phyloP scores from a whole-genome alignment of 257 asterid genomes.

The Asclepias syriaca region DNA sequence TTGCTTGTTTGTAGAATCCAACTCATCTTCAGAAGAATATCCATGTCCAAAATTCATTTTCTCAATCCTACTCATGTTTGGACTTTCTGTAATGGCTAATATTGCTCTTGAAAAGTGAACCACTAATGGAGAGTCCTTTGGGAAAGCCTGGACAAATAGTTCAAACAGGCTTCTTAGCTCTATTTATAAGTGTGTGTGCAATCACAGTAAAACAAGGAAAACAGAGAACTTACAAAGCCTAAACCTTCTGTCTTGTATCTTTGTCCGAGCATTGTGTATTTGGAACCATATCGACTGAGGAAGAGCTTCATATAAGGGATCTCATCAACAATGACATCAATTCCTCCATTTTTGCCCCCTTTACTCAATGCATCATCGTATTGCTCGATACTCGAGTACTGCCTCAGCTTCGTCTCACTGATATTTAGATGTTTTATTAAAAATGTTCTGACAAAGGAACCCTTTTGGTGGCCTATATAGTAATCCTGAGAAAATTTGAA shows the following conservation, averaged over 20 bases:
- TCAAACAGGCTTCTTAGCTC: background rate
- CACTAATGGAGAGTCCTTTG: slow-evolving; percentile 26
- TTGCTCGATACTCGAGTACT: slow-evolving; percentile 13
- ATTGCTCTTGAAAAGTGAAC: slow-evolving; percentile 45
- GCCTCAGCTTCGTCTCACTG: slow-evolving; percentile 4
- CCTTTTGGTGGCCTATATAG: slow-evolving; percentile 39
- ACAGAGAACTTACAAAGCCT: no score
- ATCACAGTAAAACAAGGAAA: no score
- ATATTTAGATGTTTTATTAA: slow-evolving; percentile 21
- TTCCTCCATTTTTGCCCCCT: slow-evolving; percentile 26
- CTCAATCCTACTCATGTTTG: slow-evolving; percentile 27
- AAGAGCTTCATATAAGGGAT: slow-evolving; percentile 35
- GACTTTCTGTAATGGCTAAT: slow-evolving; percentile 36
- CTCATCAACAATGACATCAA: slow-evolving; percentile 28
- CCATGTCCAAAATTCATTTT: slow-evolving; percentile 41
- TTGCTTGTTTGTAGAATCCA: slow-evolving; percentile 36
- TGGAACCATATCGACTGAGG: slow-evolving; percentile 31
- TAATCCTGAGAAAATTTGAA: slow-evolving; percentile 30
- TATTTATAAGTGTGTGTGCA: no score
- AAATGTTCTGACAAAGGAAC: slow-evolving; percentile 37
- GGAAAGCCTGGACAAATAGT: slow-evolving; percentile 37
- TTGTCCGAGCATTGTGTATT: slow-evolving; percentile 25
- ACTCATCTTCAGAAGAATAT: slow-evolving; percentile 39
- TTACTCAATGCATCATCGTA: slow-evolving; percentile 15
- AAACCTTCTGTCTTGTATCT: no score